Percentiles rank a stretch among this genome's conserved stretches.
Evolutionary conservation across 805 yeast species (phyloP).

Genomic region (Starmerella geochares): DNA sequence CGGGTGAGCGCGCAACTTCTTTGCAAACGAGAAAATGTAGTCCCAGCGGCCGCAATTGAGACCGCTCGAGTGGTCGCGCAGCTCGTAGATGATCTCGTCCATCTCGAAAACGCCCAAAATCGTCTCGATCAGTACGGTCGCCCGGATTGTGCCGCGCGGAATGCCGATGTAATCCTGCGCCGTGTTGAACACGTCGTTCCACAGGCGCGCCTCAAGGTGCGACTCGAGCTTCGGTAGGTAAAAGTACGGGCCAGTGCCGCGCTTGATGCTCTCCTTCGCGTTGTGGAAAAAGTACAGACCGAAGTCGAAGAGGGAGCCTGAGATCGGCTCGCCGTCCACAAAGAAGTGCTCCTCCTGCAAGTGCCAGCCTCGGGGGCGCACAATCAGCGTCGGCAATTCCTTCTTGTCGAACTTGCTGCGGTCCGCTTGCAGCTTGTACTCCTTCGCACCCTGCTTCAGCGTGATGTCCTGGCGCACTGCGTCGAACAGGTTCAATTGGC

Average conservation of each 20-base stretch:
- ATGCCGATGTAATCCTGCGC: conserved; percentile 55
- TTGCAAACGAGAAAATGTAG: conserved; percentile 60
- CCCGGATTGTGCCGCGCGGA: conserved; percentile 61
- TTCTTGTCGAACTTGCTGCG: conserved; percentile 32
- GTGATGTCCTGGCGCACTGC: conserved; percentile 51
- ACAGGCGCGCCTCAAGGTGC: conserved; percentile 61
- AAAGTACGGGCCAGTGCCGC: conserved; percentile 61
- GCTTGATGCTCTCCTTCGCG: conserved; percentile 46
- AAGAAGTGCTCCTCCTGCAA: conserved; percentile 53
- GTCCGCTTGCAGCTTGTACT: conserved; percentile 45
- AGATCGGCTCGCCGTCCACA: conserved; percentile 58
- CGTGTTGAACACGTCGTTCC: conserved; percentile 61
- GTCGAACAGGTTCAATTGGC: conserved; percentile 61
- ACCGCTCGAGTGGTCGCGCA: conserved; percentile 61
- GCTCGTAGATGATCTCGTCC: conserved; percentile 68
- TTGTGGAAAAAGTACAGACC: conserved; percentile 62
- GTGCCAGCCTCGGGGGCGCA: conserved; percentile 64
- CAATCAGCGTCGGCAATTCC: conserved; percentile 45
- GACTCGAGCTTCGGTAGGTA: conserved; percentile 71
- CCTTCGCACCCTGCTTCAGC: conserved; percentile 33
- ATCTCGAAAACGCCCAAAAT: conserved; percentile 65
- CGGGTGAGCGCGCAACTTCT: conserved; percentile 52
- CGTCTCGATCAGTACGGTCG: conserved; percentile 62
- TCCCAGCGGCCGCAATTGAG: conserved; percentile 74
- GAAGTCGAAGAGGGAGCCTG: conserved; percentile 60